phyloP scores from a whole-genome alignment of 108 stramenopile genomes.

The Pseudonitzschia multiseries region DNA sequence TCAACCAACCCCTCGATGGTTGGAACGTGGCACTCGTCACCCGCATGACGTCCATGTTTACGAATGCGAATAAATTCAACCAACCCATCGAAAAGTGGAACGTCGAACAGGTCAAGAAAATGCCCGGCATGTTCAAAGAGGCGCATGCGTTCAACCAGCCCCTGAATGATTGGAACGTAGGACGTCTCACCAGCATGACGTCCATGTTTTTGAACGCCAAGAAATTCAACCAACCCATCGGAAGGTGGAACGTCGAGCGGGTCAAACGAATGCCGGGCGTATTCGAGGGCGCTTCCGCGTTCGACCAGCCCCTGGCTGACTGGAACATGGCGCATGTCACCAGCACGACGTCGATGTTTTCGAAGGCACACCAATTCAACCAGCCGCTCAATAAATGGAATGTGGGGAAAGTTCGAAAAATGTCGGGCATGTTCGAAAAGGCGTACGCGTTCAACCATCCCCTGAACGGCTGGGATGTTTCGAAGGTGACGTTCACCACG shows the following conservation, averaged over 20 bases:
- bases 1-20: neutral
- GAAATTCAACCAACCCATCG: neutral
- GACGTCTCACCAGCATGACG: too few relatives aligned
- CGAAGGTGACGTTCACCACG: neutral
- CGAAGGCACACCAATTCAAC: conserved; percentile 18
- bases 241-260: neutral
- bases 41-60: conserved; percentile 32
- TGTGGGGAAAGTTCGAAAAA: neutral
- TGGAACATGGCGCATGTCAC: conserved; percentile 28
- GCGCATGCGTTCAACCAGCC: neutral
- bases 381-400: conserved; percentile 24
- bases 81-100: neutral
- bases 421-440: conserved; percentile 30
- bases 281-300: neutral
- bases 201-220: neutral
- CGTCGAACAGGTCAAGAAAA: neutral
- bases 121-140: neutral
- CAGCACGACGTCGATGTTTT: conserved; percentile 32
- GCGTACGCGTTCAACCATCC: conserved; percentile 22
- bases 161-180: neutral
- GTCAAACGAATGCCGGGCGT: neutral
- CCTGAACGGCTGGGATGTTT: neutral
- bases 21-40: conserved; percentile 6
- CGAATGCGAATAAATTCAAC: neutral
- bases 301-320: conserved; percentile 10